Evolutionary conservation across 2,329 filamentous ascomycete genomes (phyloP), one percentile per base, ranked within the genome.

Genomic region (Fusarium brachygibbosum): DNA sequence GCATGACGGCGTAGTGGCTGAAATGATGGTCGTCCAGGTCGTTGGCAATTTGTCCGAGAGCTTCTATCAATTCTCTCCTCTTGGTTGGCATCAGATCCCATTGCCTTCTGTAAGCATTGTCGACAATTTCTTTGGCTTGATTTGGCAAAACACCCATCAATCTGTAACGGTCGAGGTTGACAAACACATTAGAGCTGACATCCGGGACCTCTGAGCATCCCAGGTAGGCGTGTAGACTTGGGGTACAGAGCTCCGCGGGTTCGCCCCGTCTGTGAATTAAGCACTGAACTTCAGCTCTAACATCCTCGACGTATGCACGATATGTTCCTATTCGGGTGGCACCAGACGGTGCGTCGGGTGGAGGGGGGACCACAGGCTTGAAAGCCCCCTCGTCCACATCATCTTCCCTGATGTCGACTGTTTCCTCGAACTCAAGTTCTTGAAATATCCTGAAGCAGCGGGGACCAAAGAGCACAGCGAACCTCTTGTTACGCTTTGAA

Each of bases 401-500:
- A 17, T 81, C 79, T 11, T 76, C 76, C 2, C n/a, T 31, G 12
- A 80, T 75, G 7, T 81, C 71, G 3, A 75, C 55, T 4, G 77
- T 74, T 69, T 86, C 83, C 4, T 76, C 68, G 45, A 87, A 88
- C 13, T 83, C 85, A 6, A 89, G 77, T 14, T 80, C 80, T 16
- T 76, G 77, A 68, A 88, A 85, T 14, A 88, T 79, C 23, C 76
- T 73, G 45, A 84, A 82, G 51, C 85, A 85, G 6, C 83, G 82
- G 6, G 80, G 79, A 0, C 86, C 84, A 58, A 88, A 88, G 9
- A 86, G 79, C 3, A 87, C 83, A 28, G 78, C 77, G 56, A 88
- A 88, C 16, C 84, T 82, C 73, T 88, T 88, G 69, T 89, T 89
- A 2, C 86, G 78, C 54, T 84, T 85, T 3, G 86, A 85, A 35